Percentiles rank a stretch among this genome's conserved stretches.
Conservation (phyloP, 169 alveolate species). For the Plasmodium vivax region DNA sequence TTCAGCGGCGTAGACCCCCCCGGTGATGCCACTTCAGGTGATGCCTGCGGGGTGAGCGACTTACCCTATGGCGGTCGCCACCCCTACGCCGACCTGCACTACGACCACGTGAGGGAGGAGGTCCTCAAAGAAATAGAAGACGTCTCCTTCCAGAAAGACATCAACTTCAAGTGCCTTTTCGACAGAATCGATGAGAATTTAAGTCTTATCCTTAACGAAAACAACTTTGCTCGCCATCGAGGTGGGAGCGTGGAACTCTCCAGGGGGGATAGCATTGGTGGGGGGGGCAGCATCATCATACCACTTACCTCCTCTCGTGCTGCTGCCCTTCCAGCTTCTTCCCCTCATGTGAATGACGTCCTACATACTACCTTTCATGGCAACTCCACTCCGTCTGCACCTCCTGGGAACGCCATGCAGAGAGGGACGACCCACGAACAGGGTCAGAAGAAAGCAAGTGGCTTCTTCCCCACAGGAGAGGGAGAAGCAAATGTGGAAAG, state of each 20-base stretch:
- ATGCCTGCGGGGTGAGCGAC: neutral
- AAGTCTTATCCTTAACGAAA: neutral
- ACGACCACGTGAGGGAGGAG: neutral
- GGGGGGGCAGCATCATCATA: neutral
- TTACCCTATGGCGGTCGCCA: neutral
- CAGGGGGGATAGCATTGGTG: neutral
- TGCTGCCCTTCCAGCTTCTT: neutral
- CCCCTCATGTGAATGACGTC: neutral
- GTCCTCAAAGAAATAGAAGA: slow-evolving; percentile 28
- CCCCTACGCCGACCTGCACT: neutral
- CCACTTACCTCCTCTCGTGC: neutral
- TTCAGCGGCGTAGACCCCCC: neutral
- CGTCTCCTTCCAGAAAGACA: neutral
- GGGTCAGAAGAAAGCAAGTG: neutral
- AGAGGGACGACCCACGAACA: neutral
- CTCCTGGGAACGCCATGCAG: neutral
- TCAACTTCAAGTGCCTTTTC: slow-evolving; percentile 31
- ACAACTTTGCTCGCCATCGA: neutral
- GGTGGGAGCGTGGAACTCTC: neutral
- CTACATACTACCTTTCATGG: neutral
- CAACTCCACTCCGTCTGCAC: neutral
- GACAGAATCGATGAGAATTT: slow-evolving; percentile 31
- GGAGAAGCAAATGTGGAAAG: neutral
- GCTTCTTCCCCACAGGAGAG: neutral
- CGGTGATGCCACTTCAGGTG: too few relatives aligned